Percentiles rank a stretch among this genome's conserved stretches.
Conservation (phyloP, 768 basidiomycete genomes). For the Phanerodontia chrysosporium region DNA sequence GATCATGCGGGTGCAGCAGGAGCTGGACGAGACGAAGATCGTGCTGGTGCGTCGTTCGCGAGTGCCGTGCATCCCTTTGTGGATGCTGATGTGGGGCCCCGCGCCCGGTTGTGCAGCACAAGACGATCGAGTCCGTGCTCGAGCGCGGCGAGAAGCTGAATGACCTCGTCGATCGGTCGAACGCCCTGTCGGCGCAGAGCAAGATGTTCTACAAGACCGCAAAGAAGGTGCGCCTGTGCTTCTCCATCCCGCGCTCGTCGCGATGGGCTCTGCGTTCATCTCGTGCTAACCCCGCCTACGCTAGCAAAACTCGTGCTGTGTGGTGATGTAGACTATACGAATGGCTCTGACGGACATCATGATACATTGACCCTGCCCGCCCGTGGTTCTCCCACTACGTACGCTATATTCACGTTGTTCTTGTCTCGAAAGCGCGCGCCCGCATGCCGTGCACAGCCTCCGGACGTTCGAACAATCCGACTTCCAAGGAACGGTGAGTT, state of each 20-base stretch:
- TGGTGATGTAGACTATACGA: constrained; percentile 55
- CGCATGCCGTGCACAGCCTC: too few relatives aligned
- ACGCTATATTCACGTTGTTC: neutral
- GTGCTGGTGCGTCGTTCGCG: constrained; percentile 62
- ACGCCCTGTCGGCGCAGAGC: constrained; percentile 80
- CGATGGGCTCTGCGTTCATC: neutral
- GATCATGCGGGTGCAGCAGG: constrained; percentile 97
- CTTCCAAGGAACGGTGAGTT: too few relatives aligned
- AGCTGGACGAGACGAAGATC: constrained; percentile 99
- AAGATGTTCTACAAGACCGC: constrained; percentile 99
- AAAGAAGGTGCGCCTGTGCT: constrained; percentile 72
- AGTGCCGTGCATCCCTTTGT: neutral
- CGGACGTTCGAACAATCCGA: too few relatives aligned
- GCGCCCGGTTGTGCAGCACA: constrained; percentile 58
- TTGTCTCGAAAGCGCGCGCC: neutral
- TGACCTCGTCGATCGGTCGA: constrained; percentile 90
- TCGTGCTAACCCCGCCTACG: neutral
- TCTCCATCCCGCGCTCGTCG: neutral
- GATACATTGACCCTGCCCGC: neutral
- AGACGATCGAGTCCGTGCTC: constrained; percentile 97
- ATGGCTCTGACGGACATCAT: neutral
- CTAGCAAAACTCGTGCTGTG: constrained; percentile 95
- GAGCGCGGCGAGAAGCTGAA: constrained; percentile 96
- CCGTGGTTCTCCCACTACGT: neutral
- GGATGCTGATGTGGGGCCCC: neutral